Base-by-base conservation (phyloP, 2,329 filamentous ascomycete genomes). In the Pestalotiopsis sp. region DNA sequence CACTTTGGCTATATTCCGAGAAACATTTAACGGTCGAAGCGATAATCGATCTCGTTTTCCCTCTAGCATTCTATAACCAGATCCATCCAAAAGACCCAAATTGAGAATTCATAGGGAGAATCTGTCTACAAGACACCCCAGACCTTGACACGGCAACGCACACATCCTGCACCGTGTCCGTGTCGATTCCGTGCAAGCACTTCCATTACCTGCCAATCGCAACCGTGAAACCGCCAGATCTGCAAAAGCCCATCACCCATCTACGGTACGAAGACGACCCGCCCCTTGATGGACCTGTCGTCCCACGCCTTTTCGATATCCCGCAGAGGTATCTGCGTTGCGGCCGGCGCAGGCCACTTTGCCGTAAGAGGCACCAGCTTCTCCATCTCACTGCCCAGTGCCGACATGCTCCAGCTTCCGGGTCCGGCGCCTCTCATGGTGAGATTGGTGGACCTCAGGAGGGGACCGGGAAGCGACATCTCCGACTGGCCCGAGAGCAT, bases 381-480 rank as follows among this genome's bases (percentile, higher is more conserved):
- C 31, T 73, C 72, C 52, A 79, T 68, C 69, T 82, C 75, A 65
- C 68, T 68, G 4, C 57, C 71, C 45, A 82, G 73, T 20, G 79
- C 76, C 9, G 70, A 65, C 59, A 81, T 70, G 14, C 73, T 73
- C 82, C 82, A 85, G 3, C 81, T 77, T 0, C 85, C 84, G 0
- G 82, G 81, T 0, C 84, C 85, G 0, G 84, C 76, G 0, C 85
- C 85, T 11, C 83, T 75, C 38, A 87, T 72, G 1, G 82, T 85
- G 4, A 89, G 76, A 65, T 86, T 80, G 72, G 84, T 84, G 25
- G 82, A 81, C 69, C 87, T 78, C 70, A 89, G 74, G 6, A 85
- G 71, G 4, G 80, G 77, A 0, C 81, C 80, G 0, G 84, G 81
- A 11, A 88, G 74, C 6, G 73, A 70, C 1, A 82, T 77, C 1